Base-by-base conservation (phyloP, 2,329 filamentous ascomycete genomes). In the Amesomyces nigricolor region DNA sequence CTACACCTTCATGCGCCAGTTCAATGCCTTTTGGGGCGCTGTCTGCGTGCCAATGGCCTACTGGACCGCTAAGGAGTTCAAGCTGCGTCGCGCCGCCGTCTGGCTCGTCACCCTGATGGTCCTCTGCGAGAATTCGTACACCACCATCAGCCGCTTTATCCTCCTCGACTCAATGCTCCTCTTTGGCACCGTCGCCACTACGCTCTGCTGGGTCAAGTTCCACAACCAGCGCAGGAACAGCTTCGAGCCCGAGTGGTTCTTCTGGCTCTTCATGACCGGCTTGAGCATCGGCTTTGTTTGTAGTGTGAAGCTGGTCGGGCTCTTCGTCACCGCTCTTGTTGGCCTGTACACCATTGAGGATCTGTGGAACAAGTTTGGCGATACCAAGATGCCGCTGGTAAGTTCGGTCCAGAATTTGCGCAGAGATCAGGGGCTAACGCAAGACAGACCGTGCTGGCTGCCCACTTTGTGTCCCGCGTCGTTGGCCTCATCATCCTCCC, bases 71-170 rank as follows among this genome's bases (percentile, higher is more conserved):
- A 88, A 87, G 67, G 91, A 96, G 73, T 77, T 99, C 66, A 88
- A 91, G 69, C 86, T 97, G 69, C 86, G 84, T 68, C 85, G 88
- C 62, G 86, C 90, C 42, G 88, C 91, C 48, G 89, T 96, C 63
- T 99, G 94, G 94, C 80, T 99, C 55, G 86, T 97, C 56, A 94
- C 91, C 17, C 77, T 97, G 65, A 96, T 96, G 89, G 91, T 99
- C 44, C 83, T 99, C 42, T 99, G 91, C 77, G 94, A 99, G 73
- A 99, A 99, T 78, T 97, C 94, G 50, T 99, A 97, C 76, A 96
- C 94, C 47, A 97, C 95, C 32, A 99, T 99, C 73, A 96, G 91
- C 74, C 85, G 94, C 58, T 99, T 99, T 71, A 97, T 99, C 66
- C 85, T 99, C 22, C 85, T 99, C 66, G 94, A 99, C 73, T 97